Evolutionary conservation across 2,329 filamentous ascomycete genomes (phyloP), one percentile per base, ranked within the genome.

Genomic region (Diaporthe humulicola): DNA sequence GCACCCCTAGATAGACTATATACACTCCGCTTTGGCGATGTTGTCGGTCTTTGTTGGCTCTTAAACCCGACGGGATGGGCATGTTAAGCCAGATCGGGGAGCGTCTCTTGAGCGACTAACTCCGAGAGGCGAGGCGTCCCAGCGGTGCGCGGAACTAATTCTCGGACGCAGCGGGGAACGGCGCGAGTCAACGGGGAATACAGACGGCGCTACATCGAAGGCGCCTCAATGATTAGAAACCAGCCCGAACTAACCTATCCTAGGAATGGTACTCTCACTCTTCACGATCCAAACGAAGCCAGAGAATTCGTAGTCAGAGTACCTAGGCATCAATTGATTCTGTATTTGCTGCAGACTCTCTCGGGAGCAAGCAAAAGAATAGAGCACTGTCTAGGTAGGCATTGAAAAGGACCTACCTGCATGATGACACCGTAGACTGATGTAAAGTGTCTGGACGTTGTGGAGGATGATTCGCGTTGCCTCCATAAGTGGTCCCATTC

Each of bases 121-220:
- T 52, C 64, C 64, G 64, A 67, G 15, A 38, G 33, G 64, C 64
- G 64, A 67, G 45, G 22, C 52, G 45, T 7, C 19, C 22, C 22
- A 7, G 25, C 8, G 8, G 15, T 8, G 42, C 42, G 9, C 48
- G 22, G 33, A 45, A 67, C 45, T 52, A 67, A 50, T 10, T 33
- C 64, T 36, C 45, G 22, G 64, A 12, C 30, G 64, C 64, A n/a
- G n/a, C 61, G 12, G 45, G 42, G 12, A 38, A 52, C 4, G 30
- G 19, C 15, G 22, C 40, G 36, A 61, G 33, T 22, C 38, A 38
- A 30, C 22, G 30, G 58, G 22, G 28, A 22, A 5, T 25, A 64
- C 28, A 4, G 17, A 30, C 58, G 25, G 25, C 25, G 8, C 30
- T 6, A 28, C 50, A 9, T 28, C 60, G 61, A 66, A 33, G 30